Percentiles rank a stretch among this genome's conserved stretches.
phyloP scores from a whole-genome alignment of 257 asterid genomes.

The Solanum peruvianum region DNA sequence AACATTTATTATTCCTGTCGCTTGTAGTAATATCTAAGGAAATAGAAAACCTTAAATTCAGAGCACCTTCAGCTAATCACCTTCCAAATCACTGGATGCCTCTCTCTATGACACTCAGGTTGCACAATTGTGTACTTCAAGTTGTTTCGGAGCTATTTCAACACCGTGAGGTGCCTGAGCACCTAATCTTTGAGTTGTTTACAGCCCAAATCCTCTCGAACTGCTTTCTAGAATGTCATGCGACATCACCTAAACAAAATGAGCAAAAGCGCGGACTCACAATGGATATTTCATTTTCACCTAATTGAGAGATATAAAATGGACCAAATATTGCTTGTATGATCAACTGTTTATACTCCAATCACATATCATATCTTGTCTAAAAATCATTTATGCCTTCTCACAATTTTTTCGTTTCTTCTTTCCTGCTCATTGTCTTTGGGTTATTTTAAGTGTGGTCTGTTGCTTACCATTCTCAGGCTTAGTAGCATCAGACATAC shows the following conservation, averaged over 20 bases:
- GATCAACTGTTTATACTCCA: not conserved
- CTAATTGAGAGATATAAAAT: not conserved
- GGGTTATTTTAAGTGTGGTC: not conserved
- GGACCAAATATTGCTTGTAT: not conserved
- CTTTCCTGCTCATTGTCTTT: not conserved
- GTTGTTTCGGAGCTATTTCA: not conserved
- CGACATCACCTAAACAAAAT: not conserved
- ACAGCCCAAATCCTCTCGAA: not conserved
- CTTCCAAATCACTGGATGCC: not conserved
- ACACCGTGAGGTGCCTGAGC: not conserved
- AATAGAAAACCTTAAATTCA: not conserved
- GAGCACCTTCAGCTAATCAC: not conserved
- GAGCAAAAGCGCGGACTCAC: not conserved
- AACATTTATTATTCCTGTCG: not conserved
- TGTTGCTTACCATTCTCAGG: conserved; percentile 30
- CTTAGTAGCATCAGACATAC: conserved; percentile 68
- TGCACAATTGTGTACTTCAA: not conserved
- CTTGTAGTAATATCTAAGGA: not conserved
- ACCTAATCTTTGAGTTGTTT: not conserved
- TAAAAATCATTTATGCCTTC: not conserved
- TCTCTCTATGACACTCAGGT: no score
- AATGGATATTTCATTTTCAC: not conserved
- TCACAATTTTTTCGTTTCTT: not conserved
- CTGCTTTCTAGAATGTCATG: not conserved
- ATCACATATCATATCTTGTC: not conserved